Conservation (phyloP, 1,139 yeast genomes). For the Yamadazyma oceani region DNA sequence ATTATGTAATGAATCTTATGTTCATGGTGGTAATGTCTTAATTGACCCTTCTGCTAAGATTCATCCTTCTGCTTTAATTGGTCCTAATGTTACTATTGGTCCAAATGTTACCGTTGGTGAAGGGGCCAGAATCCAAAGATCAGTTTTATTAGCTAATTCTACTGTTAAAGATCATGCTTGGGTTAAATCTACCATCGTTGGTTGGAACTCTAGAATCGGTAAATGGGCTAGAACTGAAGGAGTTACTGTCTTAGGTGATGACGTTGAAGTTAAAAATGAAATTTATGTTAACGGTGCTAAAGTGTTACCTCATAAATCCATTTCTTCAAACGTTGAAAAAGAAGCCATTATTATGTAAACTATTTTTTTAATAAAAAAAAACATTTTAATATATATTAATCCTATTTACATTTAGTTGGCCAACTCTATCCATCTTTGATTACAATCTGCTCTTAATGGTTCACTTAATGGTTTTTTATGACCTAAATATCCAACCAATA, state of each 20-base stretch:
- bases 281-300: constrained; percentile 99
- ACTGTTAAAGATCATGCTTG: constrained; percentile 95
- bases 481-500: constrained; percentile 60
- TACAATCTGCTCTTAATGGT: constrained; percentile 36
- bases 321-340: constrained; percentile 93
- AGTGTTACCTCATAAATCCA: constrained; percentile 97
- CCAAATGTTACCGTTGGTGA: constrained; percentile 96
- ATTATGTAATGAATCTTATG: constrained; percentile 66
- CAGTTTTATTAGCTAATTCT: constrained; percentile 89
- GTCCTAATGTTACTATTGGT: constrained; percentile 98
- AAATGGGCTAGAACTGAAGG: constrained; percentile 99
- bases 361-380: background rate
- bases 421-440: constrained; percentile 23
- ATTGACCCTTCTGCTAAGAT: constrained; percentile 95
- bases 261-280: constrained; percentile 97
- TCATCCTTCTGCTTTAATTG: constrained; percentile 91
- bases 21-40: constrained; percentile 86
- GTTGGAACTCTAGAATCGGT: constrained; percentile 99
- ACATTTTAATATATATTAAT: constrained; percentile 2
- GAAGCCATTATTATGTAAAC: constrained; percentile 94
- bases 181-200: constrained; percentile 96
- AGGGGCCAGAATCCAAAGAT: constrained; percentile 98
- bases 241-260: constrained; percentile 97
- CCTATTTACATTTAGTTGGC: constrained; percentile 2
- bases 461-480: constrained; percentile 61